A percentile compares a stretch with the other conserved stretches of the same genome.
These are phyloP conservation scores for Leishmania guyanensis DNA, from an alignment of 208 protist genomes.

Conservation along the genomic window DNA sequence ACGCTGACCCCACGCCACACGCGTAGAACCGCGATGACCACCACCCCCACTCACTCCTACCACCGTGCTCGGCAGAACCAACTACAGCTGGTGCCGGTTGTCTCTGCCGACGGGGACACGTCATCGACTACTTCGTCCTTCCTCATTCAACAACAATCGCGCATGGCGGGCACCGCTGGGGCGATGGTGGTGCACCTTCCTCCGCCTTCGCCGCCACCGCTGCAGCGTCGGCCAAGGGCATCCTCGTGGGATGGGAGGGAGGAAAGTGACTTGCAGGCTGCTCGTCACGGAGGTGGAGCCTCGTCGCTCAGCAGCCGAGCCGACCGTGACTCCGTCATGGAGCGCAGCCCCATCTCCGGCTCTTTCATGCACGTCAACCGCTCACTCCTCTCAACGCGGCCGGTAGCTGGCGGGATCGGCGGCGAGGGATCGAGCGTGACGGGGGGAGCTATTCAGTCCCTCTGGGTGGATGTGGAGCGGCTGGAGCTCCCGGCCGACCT, in stretches of 20 bases:
- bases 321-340: neutral
- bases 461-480: constrained; percentile 61
- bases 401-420: neutral
- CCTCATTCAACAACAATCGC: constrained; percentile 19
- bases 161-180: constrained; percentile 4
- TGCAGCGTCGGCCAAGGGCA: neutral
- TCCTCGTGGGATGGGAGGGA: constrained; percentile 10
- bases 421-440: neutral
- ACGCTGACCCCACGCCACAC: neutral
- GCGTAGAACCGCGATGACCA: neutral
- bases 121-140: constrained; percentile 31
- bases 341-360: constrained; percentile 11
- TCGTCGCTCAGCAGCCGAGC: constrained; percentile 1
- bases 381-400: constrained; percentile 19
- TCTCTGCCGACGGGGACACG: constrained; percentile 12
- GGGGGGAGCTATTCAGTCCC: neutral
- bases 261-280: neutral
- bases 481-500: constrained; percentile 63
- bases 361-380: constrained; percentile 34
- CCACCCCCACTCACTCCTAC: neutral
- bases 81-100: constrained; percentile 28
- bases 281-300: neutral
- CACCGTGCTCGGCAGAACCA: constrained; percentile 5
- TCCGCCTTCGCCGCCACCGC: constrained; percentile 31
- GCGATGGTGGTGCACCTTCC: constrained; percentile 33